A percentile compares a stretch with the other conserved stretches of the same genome.
phyloP scores from a whole-genome alignment of 2,329 filamentous ascomycete genomes.

The Chalaropsis thielavioides region DNA sequence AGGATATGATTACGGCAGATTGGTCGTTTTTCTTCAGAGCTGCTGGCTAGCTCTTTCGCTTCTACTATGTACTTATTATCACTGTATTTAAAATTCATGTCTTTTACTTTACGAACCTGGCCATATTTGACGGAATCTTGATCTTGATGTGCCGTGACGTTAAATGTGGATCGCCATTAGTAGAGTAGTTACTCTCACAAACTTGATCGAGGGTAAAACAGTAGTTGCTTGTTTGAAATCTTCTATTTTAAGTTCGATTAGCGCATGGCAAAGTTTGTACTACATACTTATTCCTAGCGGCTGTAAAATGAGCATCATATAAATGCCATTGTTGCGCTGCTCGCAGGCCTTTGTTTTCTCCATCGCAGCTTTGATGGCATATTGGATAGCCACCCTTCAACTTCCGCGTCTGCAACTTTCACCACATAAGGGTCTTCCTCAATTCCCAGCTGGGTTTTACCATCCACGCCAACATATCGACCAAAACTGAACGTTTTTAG shows the following conservation, averaged over 20 bases:
- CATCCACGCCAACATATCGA: slow-evolving; percentile 34
- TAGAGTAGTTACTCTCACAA: too few relatives aligned
- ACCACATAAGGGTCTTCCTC: slow-evolving; percentile 33
- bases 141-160: background rate
- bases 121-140: background rate
- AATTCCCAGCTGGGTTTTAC: slow-evolving; percentile 35
- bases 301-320: background rate
- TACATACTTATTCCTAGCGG: too few relatives aligned
- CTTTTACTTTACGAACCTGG: background rate
- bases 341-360: background rate
- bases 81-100: background rate
- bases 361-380: background rate
- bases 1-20: background rate
- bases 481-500: slow-evolving; percentile 30
- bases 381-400: background rate
- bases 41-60: background rate
- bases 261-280: too few relatives aligned
- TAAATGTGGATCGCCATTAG: background rate
- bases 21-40: background rate
- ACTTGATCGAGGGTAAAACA: background rate
- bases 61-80: background rate
- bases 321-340: background rate
- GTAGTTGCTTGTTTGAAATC: background rate
- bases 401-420: slow-evolving; percentile 17
- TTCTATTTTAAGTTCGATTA: too few relatives aligned